A percentile compares a stretch with the other conserved stretches of the same genome.
phyloP scores from a whole-genome alignment of 2,329 filamentous ascomycete genomes.

The Verticillium nonalfalfae region DNA sequence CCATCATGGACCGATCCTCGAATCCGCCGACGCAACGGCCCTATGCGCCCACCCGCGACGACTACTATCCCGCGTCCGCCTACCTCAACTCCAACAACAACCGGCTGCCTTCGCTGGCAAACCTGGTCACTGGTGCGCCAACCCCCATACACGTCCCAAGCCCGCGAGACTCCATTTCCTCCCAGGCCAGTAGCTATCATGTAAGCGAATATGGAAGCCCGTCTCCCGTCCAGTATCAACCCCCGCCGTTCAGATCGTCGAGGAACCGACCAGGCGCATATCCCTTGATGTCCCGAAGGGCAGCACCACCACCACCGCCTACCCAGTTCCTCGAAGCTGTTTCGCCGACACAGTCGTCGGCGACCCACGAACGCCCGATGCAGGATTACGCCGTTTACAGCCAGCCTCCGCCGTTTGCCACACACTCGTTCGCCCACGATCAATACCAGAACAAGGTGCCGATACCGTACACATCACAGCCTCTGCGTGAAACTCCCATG shows the following conservation, averaged over 20 bases:
- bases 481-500: conserved; percentile 4
- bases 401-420: neutral
- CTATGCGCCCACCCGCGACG: neutral
- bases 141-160: neutral
- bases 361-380: neutral
- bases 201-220: neutral
- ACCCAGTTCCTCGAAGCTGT: neutral
- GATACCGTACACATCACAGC: conserved; percentile 8
- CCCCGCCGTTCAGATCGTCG: neutral
- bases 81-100: neutral
- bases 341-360: neutral
- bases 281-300: neutral
- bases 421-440: neutral
- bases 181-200: neutral
- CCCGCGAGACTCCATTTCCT: neutral
- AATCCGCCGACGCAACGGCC: neutral
- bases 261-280: neutral
- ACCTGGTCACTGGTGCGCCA: neutral
- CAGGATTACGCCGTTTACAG: neutral
- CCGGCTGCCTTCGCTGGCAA: neutral
- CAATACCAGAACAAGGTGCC: conserved; percentile 10
- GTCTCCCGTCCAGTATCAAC: neutral
- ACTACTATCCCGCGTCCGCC: neutral
- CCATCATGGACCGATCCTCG: neutral
- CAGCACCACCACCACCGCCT: neutral